Evolutionary conservation across 306 rosid species (phyloP).

Genomic region (Alnus glutinosa): DNA sequence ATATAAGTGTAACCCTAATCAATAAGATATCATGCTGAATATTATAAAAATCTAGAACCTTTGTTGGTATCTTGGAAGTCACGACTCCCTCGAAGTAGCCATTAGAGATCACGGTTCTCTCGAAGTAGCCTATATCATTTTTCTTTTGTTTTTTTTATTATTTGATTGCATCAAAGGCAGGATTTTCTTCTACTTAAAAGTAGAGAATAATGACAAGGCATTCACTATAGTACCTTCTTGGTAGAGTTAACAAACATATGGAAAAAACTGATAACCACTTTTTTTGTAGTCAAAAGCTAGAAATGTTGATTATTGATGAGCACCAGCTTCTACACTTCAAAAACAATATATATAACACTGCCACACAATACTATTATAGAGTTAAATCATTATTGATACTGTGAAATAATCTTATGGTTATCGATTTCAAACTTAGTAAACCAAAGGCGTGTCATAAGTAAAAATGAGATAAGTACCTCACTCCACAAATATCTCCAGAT

Average conservation of each 20-base stretch:
- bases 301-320: not conserved
- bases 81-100: no score
- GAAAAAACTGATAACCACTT: not conserved
- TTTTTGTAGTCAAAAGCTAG: not conserved
- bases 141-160: no score
- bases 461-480: slow-evolving; percentile 29
- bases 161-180: no score
- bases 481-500: slow-evolving; percentile 25
- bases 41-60: no score
- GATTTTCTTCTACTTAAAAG: not conserved
- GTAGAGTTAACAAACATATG: not conserved
- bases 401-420: not conserved
- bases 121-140: no score
- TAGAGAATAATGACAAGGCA: not conserved
- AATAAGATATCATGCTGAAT: no score
- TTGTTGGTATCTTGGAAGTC: no score
- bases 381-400: not conserved
- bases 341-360: not conserved
- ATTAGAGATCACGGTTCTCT: no score
- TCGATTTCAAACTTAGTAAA: not conserved
- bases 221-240: not conserved
- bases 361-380: not conserved
- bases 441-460: slow-evolving; percentile 1
- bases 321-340: not conserved
- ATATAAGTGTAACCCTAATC: no score